These are phyloP conservation scores for Cyclaneusma minus DNA, from an alignment of 2,329 filamentous ascomycete species.

Conservation along the genomic window DNA sequence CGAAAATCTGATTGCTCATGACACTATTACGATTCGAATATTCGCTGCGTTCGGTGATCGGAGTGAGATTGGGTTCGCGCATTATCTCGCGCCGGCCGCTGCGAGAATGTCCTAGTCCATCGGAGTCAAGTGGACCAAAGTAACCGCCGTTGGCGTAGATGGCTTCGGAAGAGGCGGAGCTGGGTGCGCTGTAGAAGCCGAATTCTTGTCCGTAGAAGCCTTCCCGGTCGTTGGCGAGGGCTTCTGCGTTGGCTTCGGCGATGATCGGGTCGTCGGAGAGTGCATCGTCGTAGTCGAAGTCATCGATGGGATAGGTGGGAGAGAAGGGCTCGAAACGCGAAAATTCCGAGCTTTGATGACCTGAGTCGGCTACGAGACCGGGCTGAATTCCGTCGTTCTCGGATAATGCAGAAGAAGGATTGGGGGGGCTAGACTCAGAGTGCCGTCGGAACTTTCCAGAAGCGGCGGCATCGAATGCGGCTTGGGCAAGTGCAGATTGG, in stretches of 20 bases:
- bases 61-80: constrained; percentile 81
- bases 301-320: constrained; percentile 20
- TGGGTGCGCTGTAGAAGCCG: constrained; percentile 68
- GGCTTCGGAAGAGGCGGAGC: constrained; percentile 13
- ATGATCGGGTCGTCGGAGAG: constrained; percentile 83
- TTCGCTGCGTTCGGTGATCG: constrained; percentile 90
- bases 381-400: constrained; percentile 19
- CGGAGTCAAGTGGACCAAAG: constrained; percentile 62
- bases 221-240: constrained; percentile 78
- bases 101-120: constrained; percentile 33
- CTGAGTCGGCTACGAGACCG: constrained; percentile 24
- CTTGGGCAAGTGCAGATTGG: constrained; percentile 71
- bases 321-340: constrained; percentile 19
- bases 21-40: constrained; percentile 91
- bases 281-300: constrained; percentile 41
- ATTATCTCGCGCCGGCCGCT: constrained; percentile 61
- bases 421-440: constrained; percentile 9
- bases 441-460: constrained; percentile 61
- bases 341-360: constrained; percentile 16
- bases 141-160: constrained; percentile 67
- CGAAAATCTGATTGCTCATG: constrained; percentile 52
- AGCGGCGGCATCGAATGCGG: constrained; percentile 59
- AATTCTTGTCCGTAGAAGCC: constrained; percentile 96
- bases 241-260: constrained; percentile 87
- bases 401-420: constrained; percentile 8